Percentiles rank a stretch among this genome's conserved stretches.
phyloP scores from a whole-genome alignment of 192 early-diverging fungal genomes.

The Lunasporangiospora selenospora region DNA sequence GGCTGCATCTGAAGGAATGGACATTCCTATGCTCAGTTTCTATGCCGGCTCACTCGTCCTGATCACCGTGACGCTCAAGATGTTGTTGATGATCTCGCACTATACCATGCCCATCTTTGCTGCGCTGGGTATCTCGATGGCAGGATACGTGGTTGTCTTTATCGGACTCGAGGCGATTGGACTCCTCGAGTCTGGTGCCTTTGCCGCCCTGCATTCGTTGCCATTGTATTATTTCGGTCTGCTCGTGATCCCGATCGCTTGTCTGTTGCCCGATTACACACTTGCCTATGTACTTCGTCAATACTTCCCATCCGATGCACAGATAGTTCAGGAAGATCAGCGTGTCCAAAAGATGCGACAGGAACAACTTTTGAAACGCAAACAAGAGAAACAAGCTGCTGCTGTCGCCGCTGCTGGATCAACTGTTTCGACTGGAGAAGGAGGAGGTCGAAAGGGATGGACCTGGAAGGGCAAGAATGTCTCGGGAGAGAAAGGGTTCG shows the following conservation, averaged over 20 bases:
- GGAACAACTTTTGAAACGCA: too few species aligned
- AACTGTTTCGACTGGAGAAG: too few species aligned
- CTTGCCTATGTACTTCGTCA: constrained; percentile 21
- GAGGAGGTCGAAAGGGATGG: background rate
- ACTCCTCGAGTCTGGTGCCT: constrained; percentile 17
- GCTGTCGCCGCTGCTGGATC: constrained; percentile 1
- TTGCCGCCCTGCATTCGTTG: constrained; percentile 22
- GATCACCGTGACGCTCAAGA: constrained; percentile 47
- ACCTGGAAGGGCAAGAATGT: constrained; percentile 12
- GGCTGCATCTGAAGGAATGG: constrained; percentile 12
- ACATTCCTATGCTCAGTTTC: constrained; percentile 32
- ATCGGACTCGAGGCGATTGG: constrained; percentile 34
- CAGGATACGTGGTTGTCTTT: constrained; percentile 30
- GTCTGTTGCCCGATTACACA: constrained; percentile 40
- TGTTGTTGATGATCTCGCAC: constrained; percentile 40
- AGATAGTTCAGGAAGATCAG: constrained; percentile 46
- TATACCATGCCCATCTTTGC: constrained; percentile 33
- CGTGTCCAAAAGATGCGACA: constrained; percentile 16
- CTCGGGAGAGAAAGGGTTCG: background rate
- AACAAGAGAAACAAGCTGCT: background rate
- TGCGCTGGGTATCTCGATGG: constrained; percentile 33
- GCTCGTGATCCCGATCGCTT: constrained; percentile 29
- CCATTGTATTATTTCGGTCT: constrained; percentile 42
- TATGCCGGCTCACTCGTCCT: constrained; percentile 38
- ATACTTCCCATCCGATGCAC: constrained; percentile 37